These are phyloP conservation scores for Apiospora pterosperma DNA, from an alignment of 2,329 filamentous ascomycete genomes.

Conservation along the genomic window DNA sequence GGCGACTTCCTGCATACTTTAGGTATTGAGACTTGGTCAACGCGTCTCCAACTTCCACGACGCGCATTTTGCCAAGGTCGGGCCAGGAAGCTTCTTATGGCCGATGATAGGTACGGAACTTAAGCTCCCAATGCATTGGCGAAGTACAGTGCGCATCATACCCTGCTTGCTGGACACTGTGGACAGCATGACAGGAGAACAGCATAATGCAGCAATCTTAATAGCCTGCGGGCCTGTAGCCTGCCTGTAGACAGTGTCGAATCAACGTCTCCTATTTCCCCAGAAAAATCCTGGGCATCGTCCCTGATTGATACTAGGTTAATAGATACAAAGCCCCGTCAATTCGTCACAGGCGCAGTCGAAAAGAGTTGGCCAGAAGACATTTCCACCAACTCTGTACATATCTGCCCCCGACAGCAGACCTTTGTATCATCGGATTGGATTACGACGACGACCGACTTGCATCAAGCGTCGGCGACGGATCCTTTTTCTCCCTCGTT, in stretches of 20 bases:
- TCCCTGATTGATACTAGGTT: not conserved
- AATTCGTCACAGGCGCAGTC: not conserved
- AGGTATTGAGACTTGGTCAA: not conserved
- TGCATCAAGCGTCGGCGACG: not conserved
- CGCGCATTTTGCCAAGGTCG: not conserved
- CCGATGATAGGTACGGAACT: too few relatives aligned
- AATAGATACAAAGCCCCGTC: not conserved
- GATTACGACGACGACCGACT: not conserved
- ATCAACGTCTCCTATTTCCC: not conserved
- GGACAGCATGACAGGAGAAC: not conserved
- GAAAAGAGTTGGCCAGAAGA: not conserved
- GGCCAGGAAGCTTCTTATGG: not conserved
- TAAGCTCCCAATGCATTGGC: not conserved
- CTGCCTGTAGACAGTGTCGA: not conserved
- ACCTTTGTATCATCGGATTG: not conserved
- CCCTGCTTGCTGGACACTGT: not conserved
- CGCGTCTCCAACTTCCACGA: not conserved
- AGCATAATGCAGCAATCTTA: not conserved
- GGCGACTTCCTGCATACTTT: not conserved
- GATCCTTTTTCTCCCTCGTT: not conserved
- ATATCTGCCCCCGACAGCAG: slow-evolving; percentile 1
- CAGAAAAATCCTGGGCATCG: not conserved
- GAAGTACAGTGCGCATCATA: not conserved
- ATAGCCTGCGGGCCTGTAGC: not conserved
- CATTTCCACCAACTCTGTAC: not conserved